phyloP scores from a whole-genome alignment of 1,284 basidiomycete genomes.

The Tetrapyrgos nigripes region DNA sequence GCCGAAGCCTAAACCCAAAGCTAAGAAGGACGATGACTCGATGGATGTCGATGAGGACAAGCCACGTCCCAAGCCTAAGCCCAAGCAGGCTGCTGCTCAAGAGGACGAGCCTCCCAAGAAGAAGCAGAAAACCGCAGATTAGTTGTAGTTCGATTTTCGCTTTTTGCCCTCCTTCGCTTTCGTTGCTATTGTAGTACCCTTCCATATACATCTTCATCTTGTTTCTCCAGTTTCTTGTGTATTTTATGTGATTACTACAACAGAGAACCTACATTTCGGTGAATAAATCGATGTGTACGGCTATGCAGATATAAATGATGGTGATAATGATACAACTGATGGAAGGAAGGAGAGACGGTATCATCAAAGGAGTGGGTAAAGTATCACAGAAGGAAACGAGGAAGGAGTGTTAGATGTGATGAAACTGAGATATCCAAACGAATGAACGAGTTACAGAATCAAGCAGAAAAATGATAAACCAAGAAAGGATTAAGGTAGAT shows the following conservation, averaged over 20 bases:
- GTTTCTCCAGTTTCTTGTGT: background rate
- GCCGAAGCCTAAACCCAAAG: constrained; percentile 41
- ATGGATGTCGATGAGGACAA: constrained; percentile 45
- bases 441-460: background rate
- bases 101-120: constrained; percentile 39
- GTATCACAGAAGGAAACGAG: background rate
- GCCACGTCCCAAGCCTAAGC: constrained; percentile 54
- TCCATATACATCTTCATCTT: background rate
- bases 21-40: constrained; percentile 36
- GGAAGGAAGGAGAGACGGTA: background rate
- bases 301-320: background rate
- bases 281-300: background rate
- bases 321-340: background rate
- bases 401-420: background rate
- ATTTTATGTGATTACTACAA: background rate
- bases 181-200: background rate
- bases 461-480: no score
- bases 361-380: no score
- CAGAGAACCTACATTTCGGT: background rate
- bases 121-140: constrained; percentile 39
- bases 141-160: background rate
- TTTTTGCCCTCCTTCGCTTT: background rate
- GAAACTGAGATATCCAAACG: background rate
- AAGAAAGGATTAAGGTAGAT: no score
- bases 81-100: constrained; percentile 48